Evolutionary conservation across 2,329 filamentous ascomycete genomes (phyloP).

Genomic region (Dactylonectria macrodidyma): DNA sequence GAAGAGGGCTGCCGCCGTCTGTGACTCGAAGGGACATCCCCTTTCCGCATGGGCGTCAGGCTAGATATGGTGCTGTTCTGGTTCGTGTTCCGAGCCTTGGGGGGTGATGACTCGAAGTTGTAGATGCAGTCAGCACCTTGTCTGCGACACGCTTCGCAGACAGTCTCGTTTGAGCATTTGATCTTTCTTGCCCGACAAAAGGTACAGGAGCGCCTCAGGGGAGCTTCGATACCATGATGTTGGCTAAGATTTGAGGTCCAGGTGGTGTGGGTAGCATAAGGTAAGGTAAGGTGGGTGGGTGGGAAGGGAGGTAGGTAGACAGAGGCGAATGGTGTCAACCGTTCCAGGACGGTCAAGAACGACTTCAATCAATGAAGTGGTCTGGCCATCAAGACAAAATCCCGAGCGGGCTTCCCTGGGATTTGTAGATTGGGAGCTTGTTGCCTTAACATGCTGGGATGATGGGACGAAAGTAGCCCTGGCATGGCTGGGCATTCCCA

Average conservation of each 20-base stretch:
- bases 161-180: constrained; percentile 56
- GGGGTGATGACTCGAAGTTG: constrained; percentile 53
- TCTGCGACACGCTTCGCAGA: constrained; percentile 55
- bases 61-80: constrained; percentile 42
- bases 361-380: too few species aligned
- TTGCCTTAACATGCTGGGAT: too few species aligned
- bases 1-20: constrained; percentile 47
- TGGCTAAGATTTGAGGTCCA: constrained; percentile 9
- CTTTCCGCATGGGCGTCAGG: constrained; percentile 31
- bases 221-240: constrained; percentile 50
- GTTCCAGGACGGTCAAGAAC: too few species aligned
- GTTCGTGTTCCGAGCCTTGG: constrained; percentile 49
- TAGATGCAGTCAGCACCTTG: constrained; percentile 57
- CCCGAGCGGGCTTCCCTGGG: too few species aligned
- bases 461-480: neutral
- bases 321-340: too few species aligned
- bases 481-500: constrained; percentile 37
- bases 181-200: constrained; percentile 57
- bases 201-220: constrained; percentile 53
- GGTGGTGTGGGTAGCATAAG: constrained; percentile 25
- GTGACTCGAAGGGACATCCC: constrained; percentile 32
- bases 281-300: constrained; percentile 5
- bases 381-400: too few species aligned
- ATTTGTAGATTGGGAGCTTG: too few species aligned
- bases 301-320: neutral